phyloP scores from a whole-genome alignment of 345 rosid species.

The Firmiana major region DNA sequence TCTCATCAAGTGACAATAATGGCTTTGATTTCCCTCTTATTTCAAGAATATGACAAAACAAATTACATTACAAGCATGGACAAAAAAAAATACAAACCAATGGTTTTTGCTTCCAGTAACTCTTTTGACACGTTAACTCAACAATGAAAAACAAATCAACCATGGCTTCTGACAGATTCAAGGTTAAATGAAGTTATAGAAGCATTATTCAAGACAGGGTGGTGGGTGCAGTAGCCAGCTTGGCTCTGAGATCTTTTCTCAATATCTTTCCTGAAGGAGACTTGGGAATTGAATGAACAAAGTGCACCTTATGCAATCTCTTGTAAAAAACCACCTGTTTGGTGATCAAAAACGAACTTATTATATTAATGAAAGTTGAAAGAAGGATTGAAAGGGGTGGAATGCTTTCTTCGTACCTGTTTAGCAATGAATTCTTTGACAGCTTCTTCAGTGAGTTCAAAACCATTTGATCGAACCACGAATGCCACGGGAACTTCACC shows the following conservation, averaged over 20 bases:
- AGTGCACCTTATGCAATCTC: conserved; percentile 68
- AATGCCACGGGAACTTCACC: conserved; percentile 96
- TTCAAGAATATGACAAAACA: background rate
- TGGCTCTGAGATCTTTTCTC: conserved; percentile 78
- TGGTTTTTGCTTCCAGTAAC: background rate
- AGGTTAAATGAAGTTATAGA: background rate
- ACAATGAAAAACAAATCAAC: background rate
- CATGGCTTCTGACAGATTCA: background rate
- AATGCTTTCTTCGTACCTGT: conserved; percentile 42
- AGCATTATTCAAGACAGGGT: conserved; percentile 7
- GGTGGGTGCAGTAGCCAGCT: conserved; percentile 34
- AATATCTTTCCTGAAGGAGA: conserved; percentile 87
- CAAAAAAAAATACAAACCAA: background rate
- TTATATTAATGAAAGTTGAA: too few species aligned
- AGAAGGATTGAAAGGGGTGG: background rate
- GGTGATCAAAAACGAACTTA: background rate
- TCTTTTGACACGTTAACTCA: background rate
- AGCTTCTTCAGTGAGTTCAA: conserved; percentile 54
- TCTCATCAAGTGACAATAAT: background rate
- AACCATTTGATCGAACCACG: conserved; percentile 64
- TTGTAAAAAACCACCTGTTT: conserved; percentile 83
- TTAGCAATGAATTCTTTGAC: conserved; percentile 70
- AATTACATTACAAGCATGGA: background rate
- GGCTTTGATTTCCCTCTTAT: background rate
- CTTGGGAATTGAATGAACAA: conserved; percentile 79